Conservation (phyloP, 805 yeast species). For the Torulaspora gathmanii region DNA sequence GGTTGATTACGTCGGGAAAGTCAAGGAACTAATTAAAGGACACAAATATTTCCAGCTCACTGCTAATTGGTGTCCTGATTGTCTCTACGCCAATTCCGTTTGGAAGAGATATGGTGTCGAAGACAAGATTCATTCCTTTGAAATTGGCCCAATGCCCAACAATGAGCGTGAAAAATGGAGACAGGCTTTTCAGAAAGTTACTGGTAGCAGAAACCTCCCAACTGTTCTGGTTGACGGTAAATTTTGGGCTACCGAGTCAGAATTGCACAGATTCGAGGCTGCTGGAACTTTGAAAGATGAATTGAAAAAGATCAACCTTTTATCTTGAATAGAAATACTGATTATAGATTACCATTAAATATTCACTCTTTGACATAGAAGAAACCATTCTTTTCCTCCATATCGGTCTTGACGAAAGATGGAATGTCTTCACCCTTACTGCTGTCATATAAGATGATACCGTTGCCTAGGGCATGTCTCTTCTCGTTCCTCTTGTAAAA, state of each 20-base stretch:
- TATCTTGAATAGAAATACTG: constrained; percentile 4
- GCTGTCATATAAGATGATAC: constrained; percentile 45
- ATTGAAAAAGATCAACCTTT: constrained; percentile 29
- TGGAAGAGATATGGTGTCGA: constrained; percentile 51
- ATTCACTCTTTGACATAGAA: constrained; percentile 21
- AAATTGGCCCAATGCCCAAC: constrained; percentile 34
- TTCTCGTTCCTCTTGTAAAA: constrained; percentile 53
- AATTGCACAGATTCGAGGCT: constrained; percentile 30
- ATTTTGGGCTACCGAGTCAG: constrained; percentile 35
- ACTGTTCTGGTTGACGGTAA: constrained; percentile 34
- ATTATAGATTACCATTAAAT: background rate
- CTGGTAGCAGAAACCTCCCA: constrained; percentile 35
- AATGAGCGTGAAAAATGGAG: constrained; percentile 33
- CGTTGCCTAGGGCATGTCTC: constrained; percentile 43
- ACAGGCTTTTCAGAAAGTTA: constrained; percentile 31
- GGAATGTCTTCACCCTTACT: constrained; percentile 34
- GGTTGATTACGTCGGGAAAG: constrained; percentile 36
- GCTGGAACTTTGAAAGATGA: constrained; percentile 24
- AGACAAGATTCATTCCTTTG: constrained; percentile 51
- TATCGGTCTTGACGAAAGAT: constrained; percentile 25
- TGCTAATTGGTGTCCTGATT: constrained; percentile 78
- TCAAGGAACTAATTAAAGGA: constrained; percentile 42
- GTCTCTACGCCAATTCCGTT: constrained; percentile 55
- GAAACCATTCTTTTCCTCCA: constrained; percentile 31
- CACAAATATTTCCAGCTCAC: constrained; percentile 55